Evolutionary conservation across 2,329 filamentous ascomycete species (phyloP).

Genomic region (Dothiorella sarmentorum): DNA sequence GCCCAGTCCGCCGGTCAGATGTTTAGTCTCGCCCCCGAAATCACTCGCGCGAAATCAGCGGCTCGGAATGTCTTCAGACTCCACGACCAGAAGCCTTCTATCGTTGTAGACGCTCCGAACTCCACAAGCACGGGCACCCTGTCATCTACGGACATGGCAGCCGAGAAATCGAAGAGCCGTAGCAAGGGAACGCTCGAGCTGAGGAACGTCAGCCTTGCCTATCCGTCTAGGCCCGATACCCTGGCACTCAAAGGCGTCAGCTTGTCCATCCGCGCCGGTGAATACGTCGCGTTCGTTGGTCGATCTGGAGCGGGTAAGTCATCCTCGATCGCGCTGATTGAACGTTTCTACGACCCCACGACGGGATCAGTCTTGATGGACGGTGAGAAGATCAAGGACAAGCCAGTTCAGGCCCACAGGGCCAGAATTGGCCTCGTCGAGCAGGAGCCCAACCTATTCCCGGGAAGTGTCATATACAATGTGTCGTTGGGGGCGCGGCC

Average conservation of each 20-base stretch:
- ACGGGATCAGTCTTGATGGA: slow-evolving; percentile 40
- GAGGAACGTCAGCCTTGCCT: slow-evolving; percentile 32
- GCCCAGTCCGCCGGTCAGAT: slow-evolving; percentile 47
- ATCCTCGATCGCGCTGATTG: slow-evolving; percentile 45
- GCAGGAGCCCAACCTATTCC: slow-evolving; percentile 47
- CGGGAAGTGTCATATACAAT: slow-evolving; percentile 44
- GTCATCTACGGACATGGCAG: slow-evolving; percentile 22
- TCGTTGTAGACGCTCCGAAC: slow-evolving; percentile 26
- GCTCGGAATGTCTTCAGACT: slow-evolving; percentile 44
- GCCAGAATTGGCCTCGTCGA: slow-evolving; percentile 42
- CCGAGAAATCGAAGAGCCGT: slow-evolving; percentile 39
- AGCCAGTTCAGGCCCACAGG: slow-evolving; percentile 36
- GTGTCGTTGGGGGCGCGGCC: slow-evolving; percentile 39
- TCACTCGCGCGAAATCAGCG: slow-evolving; percentile 43
- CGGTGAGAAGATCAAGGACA: slow-evolving; percentile 39
- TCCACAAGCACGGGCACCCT: background rate
- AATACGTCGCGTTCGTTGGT: slow-evolving; percentile 42
- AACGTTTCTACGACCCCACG: slow-evolving; percentile 45
- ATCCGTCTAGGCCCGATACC: slow-evolving; percentile 30
- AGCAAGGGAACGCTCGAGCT: slow-evolving; percentile 32
- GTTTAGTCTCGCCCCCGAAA: slow-evolving; percentile 46
- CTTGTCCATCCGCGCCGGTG: slow-evolving; percentile 37
- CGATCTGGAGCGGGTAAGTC: slow-evolving; percentile 47
- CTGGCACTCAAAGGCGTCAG: slow-evolving; percentile 38
- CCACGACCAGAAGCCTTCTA: slow-evolving; percentile 40